Evolutionary conservation across 768 basidiomycete genomes (phyloP).

Genomic region (Agrocybe praecox): DNA sequence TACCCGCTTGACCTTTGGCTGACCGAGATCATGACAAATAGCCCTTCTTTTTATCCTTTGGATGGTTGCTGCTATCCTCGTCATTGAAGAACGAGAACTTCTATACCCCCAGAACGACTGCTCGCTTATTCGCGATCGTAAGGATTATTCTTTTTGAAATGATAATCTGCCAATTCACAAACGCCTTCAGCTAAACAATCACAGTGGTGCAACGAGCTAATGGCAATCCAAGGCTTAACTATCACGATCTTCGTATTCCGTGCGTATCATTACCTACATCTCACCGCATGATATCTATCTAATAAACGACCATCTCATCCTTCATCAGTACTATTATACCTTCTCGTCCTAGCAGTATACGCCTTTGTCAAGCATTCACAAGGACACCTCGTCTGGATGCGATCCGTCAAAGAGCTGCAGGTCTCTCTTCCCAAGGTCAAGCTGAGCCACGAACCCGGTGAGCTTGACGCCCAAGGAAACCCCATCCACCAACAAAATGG

Average conservation of each 20-base stretch:
- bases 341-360: conserved; percentile 8
- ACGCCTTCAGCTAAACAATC: background rate
- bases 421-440: conserved; percentile 8
- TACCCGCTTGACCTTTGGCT: background rate
- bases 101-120: conserved; percentile 9
- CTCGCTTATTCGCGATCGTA: background rate
- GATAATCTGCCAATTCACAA: too few species aligned
- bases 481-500: conserved; percentile 1
- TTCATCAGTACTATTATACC: conserved; percentile 9
- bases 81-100: conserved; percentile 7
- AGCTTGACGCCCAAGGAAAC: conserved; percentile 9
- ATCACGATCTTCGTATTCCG: conserved; percentile 13
- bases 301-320: too few species aligned
- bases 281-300: background rate
- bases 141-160: background rate
- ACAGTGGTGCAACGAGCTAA: conserved; percentile 14
- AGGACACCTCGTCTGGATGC: conserved; percentile 14
- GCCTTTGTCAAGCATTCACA: conserved; percentile 14
- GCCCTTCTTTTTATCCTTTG: conserved; percentile 15
- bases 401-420: conserved; percentile 11
- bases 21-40: background rate
- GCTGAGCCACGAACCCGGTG: conserved; percentile 9
- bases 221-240: conserved; percentile 11
- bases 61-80: conserved; percentile 13
- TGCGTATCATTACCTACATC: background rate